Percentiles rank a stretch among this genome's conserved stretches.
Evolutionary conservation across 257 asterid genomes (phyloP).

Genomic region (Osmanthus fragrans): DNA sequence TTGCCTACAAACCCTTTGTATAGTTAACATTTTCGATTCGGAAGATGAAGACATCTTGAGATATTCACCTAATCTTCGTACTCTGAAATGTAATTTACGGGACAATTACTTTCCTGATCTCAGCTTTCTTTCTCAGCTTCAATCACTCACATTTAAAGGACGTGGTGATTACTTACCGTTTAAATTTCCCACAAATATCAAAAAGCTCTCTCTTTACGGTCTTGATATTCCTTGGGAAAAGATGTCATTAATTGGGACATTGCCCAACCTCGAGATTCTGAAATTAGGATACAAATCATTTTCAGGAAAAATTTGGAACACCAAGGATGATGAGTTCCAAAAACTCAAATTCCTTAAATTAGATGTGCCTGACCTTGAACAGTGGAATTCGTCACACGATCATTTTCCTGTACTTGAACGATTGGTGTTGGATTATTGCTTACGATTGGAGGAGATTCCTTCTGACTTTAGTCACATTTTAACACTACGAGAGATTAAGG

Average conservation of each 20-base stretch:
- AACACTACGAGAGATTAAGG: conserved; percentile 10
- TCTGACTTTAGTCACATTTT: background rate
- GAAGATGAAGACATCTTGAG: background rate
- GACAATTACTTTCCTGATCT: background rate
- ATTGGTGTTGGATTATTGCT: conserved; percentile 4
- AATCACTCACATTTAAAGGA: background rate
- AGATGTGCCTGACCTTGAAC: background rate
- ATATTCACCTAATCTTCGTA: background rate
- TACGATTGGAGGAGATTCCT: conserved; percentile 5
- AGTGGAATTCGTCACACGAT: conserved; percentile 5
- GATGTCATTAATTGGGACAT: background rate
- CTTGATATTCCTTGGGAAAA: background rate
- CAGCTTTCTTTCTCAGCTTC: background rate
- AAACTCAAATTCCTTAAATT: background rate
- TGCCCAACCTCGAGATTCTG: background rate
- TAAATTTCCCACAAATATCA: background rate
- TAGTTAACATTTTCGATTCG: accelerated
- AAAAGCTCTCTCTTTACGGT: background rate
- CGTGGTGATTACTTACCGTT: background rate
- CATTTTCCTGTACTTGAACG: conserved; percentile 19
- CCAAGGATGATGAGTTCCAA: background rate
- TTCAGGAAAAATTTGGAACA: background rate
- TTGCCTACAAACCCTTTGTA: background rate
- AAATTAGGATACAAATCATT: too few species aligned
- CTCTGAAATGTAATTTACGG: too few species aligned